phyloP scores from a whole-genome alignment of 495 filamentous ascomycete genomes.

The Neurospora hispaniola region DNA sequence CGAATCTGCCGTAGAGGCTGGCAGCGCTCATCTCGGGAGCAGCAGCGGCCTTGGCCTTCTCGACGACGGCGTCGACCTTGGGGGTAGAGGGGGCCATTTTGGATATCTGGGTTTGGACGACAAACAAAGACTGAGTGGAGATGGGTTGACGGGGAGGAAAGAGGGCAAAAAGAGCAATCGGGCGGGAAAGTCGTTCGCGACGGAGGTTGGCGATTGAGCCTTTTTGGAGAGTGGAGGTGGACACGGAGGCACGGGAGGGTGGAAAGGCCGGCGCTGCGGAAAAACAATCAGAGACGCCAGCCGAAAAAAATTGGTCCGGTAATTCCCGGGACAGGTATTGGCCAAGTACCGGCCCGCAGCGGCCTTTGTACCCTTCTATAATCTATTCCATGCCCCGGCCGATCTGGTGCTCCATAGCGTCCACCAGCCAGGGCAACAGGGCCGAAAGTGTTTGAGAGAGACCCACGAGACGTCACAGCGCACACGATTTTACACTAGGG shows the following conservation, averaged over 20 bases:
- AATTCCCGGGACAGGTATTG: slow-evolving; percentile 19
- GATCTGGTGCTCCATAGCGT: neutral
- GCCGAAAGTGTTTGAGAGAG: neutral
- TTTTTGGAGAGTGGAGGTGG: slow-evolving; percentile 16
- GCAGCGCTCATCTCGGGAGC: slow-evolving; percentile 35
- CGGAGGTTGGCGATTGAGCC: slow-evolving; percentile 18
- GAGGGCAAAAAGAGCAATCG: slow-evolving; percentile 14
- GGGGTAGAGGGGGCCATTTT: slow-evolving; percentile 20
- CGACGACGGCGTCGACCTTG: slow-evolving; percentile 28
- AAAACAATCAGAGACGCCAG: slow-evolving; percentile 1
- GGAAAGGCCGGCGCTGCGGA: slow-evolving; percentile 7
- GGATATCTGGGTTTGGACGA: slow-evolving; percentile 1
- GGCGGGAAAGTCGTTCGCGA: slow-evolving; percentile 16
- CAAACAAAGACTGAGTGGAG: slow-evolving; percentile 21
- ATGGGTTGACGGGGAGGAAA: slow-evolving; percentile 13
- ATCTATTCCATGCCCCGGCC: neutral
- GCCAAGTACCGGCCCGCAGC: slow-evolving; percentile 5
- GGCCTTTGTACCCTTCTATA: neutral
- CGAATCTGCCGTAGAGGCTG: slow-evolving; percentile 69
- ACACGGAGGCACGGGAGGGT: slow-evolving; percentile 6
- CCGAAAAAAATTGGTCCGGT: slow-evolving; percentile 20
- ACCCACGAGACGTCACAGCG: neutral
- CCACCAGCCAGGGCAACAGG: neutral
- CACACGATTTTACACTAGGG: neutral
- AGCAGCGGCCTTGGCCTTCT: slow-evolving; percentile 16